Percentiles rank a stretch among this genome's conserved stretches.
Conservation (phyloP, 441 rosid species). For the Erodium moschatum region DNA sequence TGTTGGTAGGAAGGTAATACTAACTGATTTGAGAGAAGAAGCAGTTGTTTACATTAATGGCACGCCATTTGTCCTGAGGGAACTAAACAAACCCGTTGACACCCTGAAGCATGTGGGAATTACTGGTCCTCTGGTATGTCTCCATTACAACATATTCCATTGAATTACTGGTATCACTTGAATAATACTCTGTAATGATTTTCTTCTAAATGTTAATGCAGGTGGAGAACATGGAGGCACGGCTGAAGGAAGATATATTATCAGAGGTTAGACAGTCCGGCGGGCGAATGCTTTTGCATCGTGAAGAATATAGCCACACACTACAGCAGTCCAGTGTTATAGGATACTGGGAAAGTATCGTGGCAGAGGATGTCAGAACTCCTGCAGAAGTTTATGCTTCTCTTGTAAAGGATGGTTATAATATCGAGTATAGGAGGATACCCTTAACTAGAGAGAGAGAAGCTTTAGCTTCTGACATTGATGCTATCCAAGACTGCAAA, state of each 20-base stretch:
- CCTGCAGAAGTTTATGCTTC: conserved; percentile 87
- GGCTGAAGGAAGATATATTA: conserved; percentile 82
- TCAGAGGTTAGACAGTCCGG: conserved; percentile 65
- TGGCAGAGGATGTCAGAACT: conserved; percentile 74
- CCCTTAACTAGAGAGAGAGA: conserved; percentile 93
- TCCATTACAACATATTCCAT: conserved; percentile 12
- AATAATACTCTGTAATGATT: conserved; percentile 19
- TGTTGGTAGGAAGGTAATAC: conserved; percentile 42
- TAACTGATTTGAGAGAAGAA: conserved; percentile 94
- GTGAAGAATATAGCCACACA: conserved; percentile 74
- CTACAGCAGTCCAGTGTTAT: conserved; percentile 69
- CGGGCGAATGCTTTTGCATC: conserved; percentile 88
- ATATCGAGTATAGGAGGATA: conserved; percentile 65
- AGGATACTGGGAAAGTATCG: conserved; percentile 87
- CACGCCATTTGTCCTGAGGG: conserved; percentile 89
- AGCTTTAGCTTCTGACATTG: conserved; percentile 87
- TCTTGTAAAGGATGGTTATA: conserved; percentile 62
- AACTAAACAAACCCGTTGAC: conserved; percentile 86
- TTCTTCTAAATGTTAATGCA: conserved; percentile 25
- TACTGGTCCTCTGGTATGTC: conserved; percentile 77
- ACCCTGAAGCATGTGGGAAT: conserved; percentile 93
- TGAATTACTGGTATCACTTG: conserved; percentile 11
- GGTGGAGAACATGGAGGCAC: conserved; percentile 89
- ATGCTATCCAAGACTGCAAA: conserved; percentile 65
- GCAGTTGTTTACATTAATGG: conserved; percentile 91